Conservation (phyloP, 2,329 filamentous ascomycete genomes). For the Fusarium ramigenum region DNA sequence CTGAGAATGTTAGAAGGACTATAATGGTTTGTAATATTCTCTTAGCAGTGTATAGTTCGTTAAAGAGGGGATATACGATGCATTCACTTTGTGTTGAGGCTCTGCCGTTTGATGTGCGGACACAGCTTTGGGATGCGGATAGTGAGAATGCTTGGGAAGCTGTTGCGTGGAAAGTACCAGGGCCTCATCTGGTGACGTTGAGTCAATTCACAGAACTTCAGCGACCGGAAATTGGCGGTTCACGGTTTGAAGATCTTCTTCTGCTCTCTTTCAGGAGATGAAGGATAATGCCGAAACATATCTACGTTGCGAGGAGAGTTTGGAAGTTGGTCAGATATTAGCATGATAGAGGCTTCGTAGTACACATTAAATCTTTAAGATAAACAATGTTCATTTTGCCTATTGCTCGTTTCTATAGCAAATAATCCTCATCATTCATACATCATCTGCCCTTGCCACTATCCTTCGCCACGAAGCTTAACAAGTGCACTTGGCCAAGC, state of each 20-base stretch:
- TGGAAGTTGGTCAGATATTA: no score
- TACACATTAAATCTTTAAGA: no score
- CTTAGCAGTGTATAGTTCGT: neutral
- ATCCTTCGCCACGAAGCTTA: neutral
- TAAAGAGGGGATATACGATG: conserved; percentile 2
- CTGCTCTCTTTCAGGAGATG: neutral
- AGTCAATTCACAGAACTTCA: neutral
- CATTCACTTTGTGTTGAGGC: conserved; percentile 7
- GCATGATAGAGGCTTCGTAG: fast-evolving
- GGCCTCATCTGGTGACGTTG: neutral
- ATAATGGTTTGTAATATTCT: conserved; percentile 8
- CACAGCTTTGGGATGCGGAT: neutral
- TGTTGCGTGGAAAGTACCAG: fast-evolving
- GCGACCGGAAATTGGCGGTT: fast-evolving
- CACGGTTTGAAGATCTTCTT: conserved; percentile 1
- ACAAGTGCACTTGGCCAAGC: neutral
- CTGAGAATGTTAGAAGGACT: neutral
- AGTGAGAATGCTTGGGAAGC: neutral
- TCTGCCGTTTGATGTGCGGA: conserved; percentile 4
- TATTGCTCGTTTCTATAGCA: fast-evolving
- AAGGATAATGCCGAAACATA: fast-evolving
- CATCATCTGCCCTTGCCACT: no score
- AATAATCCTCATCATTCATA: neutral
- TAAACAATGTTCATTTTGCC: fast-evolving
- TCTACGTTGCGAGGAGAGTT: fast-evolving